A percentile compares a stretch with the other conserved stretches of the same genome.
Evolutionary conservation across 345 rosid species (phyloP).

Genomic region (Ricinus communis): DNA sequence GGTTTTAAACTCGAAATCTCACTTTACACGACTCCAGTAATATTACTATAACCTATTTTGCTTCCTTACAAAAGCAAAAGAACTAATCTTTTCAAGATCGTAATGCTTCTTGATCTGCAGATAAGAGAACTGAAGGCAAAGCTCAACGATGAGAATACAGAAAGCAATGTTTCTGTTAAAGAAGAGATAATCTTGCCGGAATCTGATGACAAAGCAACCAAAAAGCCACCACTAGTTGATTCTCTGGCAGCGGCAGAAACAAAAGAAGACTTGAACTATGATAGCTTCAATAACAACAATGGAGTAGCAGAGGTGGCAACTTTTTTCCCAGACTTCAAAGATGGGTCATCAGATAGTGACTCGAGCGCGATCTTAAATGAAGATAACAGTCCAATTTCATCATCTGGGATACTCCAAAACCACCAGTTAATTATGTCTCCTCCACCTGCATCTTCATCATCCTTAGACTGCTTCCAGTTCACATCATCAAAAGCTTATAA

Average conservation of each 20-base stretch:
- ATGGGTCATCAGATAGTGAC: conserved; percentile 88
- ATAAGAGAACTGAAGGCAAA: conserved; percentile 71
- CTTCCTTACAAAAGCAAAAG: no score
- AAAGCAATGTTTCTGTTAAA: conserved; percentile 63
- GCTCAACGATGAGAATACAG: conserved; percentile 52
- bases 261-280: conserved; percentile 37
- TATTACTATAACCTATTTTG: no score
- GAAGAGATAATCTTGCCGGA: conserved; percentile 53
- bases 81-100: not conserved
- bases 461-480: conserved; percentile 21
- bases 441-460: conserved; percentile 19
- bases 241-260: conserved; percentile 34
- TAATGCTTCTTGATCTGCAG: conserved; percentile 33
- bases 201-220: conserved; percentile 27
- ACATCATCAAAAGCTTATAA: conserved; percentile 19
- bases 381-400: conserved; percentile 63
- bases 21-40: no score
- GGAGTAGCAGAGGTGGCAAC: conserved; percentile 13
- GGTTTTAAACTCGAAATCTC: no score
- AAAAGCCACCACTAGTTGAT: conserved; percentile 23
- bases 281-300: conserved; percentile 38
- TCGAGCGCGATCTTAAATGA: conserved; percentile 83
- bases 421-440: conserved; percentile 37
- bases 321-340: conserved; percentile 54
- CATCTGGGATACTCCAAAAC: conserved; percentile 35